Percentiles rank a stretch among this genome's conserved stretches.
These are phyloP conservation scores for Amanita rimosa DNA, from an alignment of 768 basidiomycete genomes.

Conservation along the genomic window DNA sequence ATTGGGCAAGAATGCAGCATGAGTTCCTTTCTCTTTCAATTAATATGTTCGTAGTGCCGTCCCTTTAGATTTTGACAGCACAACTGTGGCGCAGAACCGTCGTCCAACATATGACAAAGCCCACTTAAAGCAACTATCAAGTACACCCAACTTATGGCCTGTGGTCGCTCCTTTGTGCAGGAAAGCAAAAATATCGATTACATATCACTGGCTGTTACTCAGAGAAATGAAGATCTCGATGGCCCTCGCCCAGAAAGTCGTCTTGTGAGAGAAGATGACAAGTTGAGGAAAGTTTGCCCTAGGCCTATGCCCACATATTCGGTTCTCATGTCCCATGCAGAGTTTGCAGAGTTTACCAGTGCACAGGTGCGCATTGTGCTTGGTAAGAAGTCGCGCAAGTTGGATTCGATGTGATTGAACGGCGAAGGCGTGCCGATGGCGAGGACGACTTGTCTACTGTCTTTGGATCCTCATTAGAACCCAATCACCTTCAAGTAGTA, in stretches of 20 bases:
- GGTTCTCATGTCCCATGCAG: slow-evolving; percentile 23
- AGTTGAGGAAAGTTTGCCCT: slow-evolving; percentile 66
- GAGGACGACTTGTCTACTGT: slow-evolving; percentile 69
- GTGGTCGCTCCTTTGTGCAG: slow-evolving; percentile 14
- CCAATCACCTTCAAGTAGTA: slow-evolving; percentile 6
- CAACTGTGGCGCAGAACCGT: slow-evolving; percentile 38
- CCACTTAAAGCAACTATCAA: slow-evolving; percentile 69
- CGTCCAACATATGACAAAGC: slow-evolving; percentile 62
- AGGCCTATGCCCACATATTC: neutral
- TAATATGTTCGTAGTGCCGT: slow-evolving; percentile 12
- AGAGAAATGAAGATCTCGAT: slow-evolving; percentile 36
- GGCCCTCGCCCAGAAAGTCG: slow-evolving; percentile 84
- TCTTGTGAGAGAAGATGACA: slow-evolving; percentile 76
- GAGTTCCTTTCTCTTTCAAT: slow-evolving; percentile 9
- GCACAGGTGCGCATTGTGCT: slow-evolving; percentile 80
- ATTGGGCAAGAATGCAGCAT: slow-evolving; percentile 46
- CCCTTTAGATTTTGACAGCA: slow-evolving; percentile 41
- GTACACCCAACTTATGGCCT: slow-evolving; percentile 47
- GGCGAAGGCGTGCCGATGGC: slow-evolving; percentile 66
- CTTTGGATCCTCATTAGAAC: slow-evolving; percentile 38
- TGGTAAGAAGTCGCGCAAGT: slow-evolving; percentile 71
- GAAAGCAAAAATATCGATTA: slow-evolving; percentile 44
- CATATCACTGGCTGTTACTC: slow-evolving; percentile 65
- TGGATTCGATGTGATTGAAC: slow-evolving; percentile 51
- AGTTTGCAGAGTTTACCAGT: slow-evolving; percentile 80